Percentiles rank a stretch among this genome's conserved stretches.
Conservation (phyloP, 2,329 filamentous ascomycete species). For the Ceratocystis papillata region DNA sequence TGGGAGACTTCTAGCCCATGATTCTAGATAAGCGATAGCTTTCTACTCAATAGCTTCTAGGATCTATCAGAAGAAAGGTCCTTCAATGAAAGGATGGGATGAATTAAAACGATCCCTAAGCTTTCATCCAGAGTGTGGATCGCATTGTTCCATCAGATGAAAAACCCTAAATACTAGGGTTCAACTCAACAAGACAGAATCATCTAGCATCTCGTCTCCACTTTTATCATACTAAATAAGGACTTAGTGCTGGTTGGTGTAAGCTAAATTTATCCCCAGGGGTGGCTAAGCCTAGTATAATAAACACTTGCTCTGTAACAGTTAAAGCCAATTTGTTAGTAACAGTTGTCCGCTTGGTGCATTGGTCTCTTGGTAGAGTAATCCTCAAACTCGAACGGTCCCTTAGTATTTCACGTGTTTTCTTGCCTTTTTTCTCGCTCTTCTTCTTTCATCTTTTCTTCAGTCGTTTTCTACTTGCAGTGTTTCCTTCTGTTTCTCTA, state of each 20-base stretch:
- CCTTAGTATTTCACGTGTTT: conserved; percentile 1
- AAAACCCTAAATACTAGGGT: not conserved
- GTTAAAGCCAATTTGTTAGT: conserved; percentile 1
- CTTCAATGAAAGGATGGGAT: too few species aligned
- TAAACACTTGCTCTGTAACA: not conserved
- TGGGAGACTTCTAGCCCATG: too few species aligned
- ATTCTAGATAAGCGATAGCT: too few species aligned
- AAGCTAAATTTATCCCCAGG: conserved; percentile 8
- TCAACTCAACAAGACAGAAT: not conserved
- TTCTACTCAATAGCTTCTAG: too few species aligned
- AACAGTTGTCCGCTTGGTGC: conserved; percentile 8
- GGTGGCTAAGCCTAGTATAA: not conserved
- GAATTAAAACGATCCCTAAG: too few species aligned
- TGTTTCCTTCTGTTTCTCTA: not conserved
- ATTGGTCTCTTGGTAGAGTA: not conserved
- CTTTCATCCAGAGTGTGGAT: too few species aligned
- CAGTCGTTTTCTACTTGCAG: not conserved
- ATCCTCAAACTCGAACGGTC: too few species aligned
- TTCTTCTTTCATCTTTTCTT: not conserved
- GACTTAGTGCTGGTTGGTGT: not conserved
- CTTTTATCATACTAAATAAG: conserved; percentile 10
- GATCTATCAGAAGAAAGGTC: too few species aligned
- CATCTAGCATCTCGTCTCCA: conserved; percentile 1
- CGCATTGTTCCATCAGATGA: too few species aligned
- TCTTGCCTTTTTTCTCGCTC: not conserved